These are phyloP conservation scores for Leishmania guyanensis DNA, from an alignment of 208 protist genomes.

Conservation along the genomic window DNA sequence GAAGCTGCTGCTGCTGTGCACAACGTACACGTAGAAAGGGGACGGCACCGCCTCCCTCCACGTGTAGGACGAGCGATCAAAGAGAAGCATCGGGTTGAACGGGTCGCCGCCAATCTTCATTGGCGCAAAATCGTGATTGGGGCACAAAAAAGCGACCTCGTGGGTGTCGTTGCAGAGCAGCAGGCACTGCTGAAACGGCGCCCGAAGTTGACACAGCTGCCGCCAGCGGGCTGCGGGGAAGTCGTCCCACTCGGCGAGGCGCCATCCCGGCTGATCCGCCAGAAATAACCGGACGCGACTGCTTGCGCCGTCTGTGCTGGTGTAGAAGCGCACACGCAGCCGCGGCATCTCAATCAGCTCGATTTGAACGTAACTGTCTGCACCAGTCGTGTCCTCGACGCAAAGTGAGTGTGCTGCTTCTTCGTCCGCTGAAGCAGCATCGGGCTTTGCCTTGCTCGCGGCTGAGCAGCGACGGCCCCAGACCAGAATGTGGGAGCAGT, in stretches of 20 bases:
- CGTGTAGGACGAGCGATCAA: slow-evolving; percentile 67
- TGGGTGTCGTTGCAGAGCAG: slow-evolving; percentile 61
- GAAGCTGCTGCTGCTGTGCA: slow-evolving; percentile 90
- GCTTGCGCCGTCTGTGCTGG: slow-evolving; percentile 50
- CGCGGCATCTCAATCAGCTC: slow-evolving; percentile 90
- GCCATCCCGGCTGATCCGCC: slow-evolving; percentile 78
- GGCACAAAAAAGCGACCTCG: slow-evolving; percentile 68
- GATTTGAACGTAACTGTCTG: slow-evolving; percentile 36
- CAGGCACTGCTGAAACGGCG: slow-evolving; percentile 67
- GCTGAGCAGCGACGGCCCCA: slow-evolving; percentile 53
- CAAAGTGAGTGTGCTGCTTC: not conserved
- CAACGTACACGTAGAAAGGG: slow-evolving; percentile 88
- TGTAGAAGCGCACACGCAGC: slow-evolving; percentile 81
- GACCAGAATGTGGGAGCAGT: slow-evolving; percentile 86
- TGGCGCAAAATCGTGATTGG: slow-evolving; percentile 73
- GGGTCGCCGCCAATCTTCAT: slow-evolving; percentile 56
- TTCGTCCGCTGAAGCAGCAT: not conserved
- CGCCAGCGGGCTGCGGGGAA: slow-evolving; percentile 9
- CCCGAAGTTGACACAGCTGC: slow-evolving; percentile 39
- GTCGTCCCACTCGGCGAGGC: slow-evolving; percentile 60
- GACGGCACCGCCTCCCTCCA: slow-evolving; percentile 82
- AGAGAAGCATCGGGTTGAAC: slow-evolving; percentile 62
- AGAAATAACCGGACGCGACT: slow-evolving; percentile 62
- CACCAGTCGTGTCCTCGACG: slow-evolving; percentile 8
- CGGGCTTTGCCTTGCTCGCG: not conserved